Evolutionary conservation across 306 rosid genomes (phyloP).

Genomic region (Vigna mungo): DNA sequence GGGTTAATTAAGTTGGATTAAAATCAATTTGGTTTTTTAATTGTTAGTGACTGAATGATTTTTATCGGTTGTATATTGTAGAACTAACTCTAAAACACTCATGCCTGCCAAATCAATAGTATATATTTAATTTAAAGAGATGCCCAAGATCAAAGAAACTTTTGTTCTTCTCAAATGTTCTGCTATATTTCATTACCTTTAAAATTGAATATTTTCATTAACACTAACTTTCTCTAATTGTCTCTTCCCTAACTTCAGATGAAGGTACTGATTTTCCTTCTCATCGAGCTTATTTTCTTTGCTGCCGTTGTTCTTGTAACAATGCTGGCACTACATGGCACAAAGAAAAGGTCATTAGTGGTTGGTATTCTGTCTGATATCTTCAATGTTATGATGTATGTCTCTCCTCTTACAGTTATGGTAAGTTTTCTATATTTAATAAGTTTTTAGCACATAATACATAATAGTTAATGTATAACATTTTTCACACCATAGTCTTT

Average conservation of each 20-base stretch:
- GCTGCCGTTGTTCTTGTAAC: slow-evolving; percentile 49
- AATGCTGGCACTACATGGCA: slow-evolving; percentile 51
- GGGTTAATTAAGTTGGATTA: too few species aligned
- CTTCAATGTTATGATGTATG: slow-evolving; percentile 77
- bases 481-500: not conserved
- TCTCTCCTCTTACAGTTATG: slow-evolving; percentile 73
- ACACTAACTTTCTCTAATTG: slow-evolving; percentile 3
- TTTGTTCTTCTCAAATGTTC: not conserved
- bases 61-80: too few species aligned
- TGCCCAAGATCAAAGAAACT: not conserved
- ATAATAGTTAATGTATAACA: not conserved
- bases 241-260: slow-evolving; percentile 50
- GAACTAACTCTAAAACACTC: too few species aligned
- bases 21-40: too few species aligned
- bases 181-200: not conserved
- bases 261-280: slow-evolving; percentile 38
- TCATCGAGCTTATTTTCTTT: slow-evolving; percentile 46
- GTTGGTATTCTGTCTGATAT: slow-evolving; percentile 73
- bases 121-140: too few species aligned
- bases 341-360: slow-evolving; percentile 54
- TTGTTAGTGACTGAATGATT: too few species aligned
- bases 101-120: too few species aligned
- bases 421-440: slow-evolving; percentile 44
- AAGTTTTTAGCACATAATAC: not conserved
- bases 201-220: not conserved